Base-by-base conservation (phyloP, 2,329 filamentous ascomycete genomes). In the Ophiostoma quercus region DNA sequence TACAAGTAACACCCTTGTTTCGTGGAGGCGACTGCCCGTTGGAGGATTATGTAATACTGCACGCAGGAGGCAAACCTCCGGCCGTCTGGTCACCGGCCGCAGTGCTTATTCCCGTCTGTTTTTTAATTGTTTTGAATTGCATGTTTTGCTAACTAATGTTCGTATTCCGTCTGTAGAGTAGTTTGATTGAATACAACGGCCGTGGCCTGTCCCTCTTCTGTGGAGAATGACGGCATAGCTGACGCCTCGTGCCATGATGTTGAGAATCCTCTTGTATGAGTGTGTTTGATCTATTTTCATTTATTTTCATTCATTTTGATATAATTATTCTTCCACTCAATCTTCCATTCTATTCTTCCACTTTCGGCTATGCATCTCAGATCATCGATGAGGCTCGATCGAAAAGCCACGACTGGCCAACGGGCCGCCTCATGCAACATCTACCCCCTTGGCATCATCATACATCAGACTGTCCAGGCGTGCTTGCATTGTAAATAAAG, bases 11-110 rank as follows among this genome's bases (percentile, higher is more conserved):
- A 34, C 57, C 57, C 57, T 25, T 62, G 57, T 62, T 34, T 25
- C 29, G n/a, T 62, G 57, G 57, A 62, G 51, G 51, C 51, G 12
- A 57, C 22, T 57, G 51, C 22, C 54, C 57, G 57, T 62, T 34
- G 54, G 54, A 16, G 57, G 22, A 34, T 62, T 19, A 62, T 34
- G 57, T 62, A 34, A 62, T 62, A 34, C n/a, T 47, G 14, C 43
- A 47, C 6, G 16, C 43, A 29, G 51, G 51, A 57, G 51, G 51
- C 51, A 29, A 57, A 4, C 9, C 51, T 57, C 51, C 51, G 51
- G 22, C 9, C 22, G 22, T 57, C n/a, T 3, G n/a, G n/a, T 57
- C 51, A 12, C 51, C 51, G 16, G 51, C 25, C 22, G 19, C 43
- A 47, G n/a, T n/a, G 43, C 7, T 57, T 25, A 25, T 57, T 25